Evolutionary conservation across 805 yeast genomes (phyloP).

Genomic region (Yarrowia bubula): DNA sequence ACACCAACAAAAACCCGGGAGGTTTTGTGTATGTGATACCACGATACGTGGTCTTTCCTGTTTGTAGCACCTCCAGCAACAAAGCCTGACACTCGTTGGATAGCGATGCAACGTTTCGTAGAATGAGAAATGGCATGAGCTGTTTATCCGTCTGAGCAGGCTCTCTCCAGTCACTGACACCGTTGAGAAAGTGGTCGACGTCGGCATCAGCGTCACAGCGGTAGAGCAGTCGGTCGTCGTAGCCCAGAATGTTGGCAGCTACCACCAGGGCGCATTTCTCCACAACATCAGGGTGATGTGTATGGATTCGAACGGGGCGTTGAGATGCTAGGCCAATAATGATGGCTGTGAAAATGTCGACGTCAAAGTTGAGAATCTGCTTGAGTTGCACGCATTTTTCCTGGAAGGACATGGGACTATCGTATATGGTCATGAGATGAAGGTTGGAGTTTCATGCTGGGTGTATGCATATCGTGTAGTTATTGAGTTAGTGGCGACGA

Average conservation of each 20-base stretch:
- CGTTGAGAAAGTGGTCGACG: slow-evolving; percentile 4
- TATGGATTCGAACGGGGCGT: slow-evolving; percentile 11
- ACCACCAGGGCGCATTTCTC: slow-evolving; percentile 12
- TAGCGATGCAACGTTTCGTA: slow-evolving; percentile 6
- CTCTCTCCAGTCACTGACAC: not conserved
- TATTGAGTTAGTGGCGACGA: not conserved
- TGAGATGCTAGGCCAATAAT: slow-evolving; percentile 3
- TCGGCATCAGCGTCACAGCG: slow-evolving; percentile 10
- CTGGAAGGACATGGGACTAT: slow-evolving; percentile 1
- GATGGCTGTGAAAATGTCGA: slow-evolving; percentile 27
- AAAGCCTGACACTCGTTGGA: slow-evolving; percentile 19
- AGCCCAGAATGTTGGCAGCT: slow-evolving; percentile 20
- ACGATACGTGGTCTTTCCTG: slow-evolving; percentile 5
- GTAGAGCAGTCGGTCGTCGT: not conserved
- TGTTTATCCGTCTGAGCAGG: not conserved
- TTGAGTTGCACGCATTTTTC: slow-evolving; percentile 9
- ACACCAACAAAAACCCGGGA: not conserved
- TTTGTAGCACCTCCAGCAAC: not conserved
- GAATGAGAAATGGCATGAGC: not conserved
- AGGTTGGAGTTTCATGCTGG: not conserved
- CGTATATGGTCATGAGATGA: not conserved
- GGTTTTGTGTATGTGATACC: slow-evolving; percentile 15
- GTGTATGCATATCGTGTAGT: not conserved
- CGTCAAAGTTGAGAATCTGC: slow-evolving; percentile 13
- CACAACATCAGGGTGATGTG: slow-evolving; percentile 3